Conservation (phyloP, 2,329 filamentous ascomycete species). For the Trichoderma sp. region DNA sequence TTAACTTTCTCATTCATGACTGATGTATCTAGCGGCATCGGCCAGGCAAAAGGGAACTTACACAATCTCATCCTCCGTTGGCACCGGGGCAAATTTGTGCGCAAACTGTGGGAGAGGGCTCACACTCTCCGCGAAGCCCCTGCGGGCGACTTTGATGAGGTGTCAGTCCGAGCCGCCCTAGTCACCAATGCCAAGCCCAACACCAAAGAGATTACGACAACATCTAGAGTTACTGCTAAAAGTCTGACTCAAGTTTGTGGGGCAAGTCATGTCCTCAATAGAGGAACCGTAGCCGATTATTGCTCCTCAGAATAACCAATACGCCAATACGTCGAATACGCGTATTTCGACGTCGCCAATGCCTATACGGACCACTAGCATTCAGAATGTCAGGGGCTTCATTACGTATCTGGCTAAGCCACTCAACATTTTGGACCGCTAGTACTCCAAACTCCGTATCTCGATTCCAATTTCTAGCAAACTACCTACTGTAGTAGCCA, state of each 20-base stretch:
- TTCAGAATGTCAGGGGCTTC: background rate
- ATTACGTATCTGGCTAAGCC: background rate
- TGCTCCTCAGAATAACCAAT: background rate
- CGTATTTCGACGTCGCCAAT: background rate
- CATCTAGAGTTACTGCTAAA: background rate
- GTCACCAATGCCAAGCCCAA: background rate
- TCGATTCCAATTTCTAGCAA: background rate
- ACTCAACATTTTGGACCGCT: background rate
- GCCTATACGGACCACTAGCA: background rate
- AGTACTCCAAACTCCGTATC: background rate
- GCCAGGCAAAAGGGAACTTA: too few species aligned
- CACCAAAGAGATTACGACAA: background rate
- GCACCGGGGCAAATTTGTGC: too few species aligned
- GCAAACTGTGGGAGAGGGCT: too few species aligned
- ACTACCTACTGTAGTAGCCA: background rate
- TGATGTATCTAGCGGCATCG: too few species aligned
- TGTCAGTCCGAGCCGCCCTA: background rate
- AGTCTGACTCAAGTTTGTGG: background rate
- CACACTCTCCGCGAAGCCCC: too few species aligned
- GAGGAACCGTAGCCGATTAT: background rate
- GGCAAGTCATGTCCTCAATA: background rate
- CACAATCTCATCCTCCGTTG: too few species aligned
- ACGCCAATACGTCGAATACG: background rate
- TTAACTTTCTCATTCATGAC: too few species aligned
- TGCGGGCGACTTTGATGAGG: background rate